Percentiles rank a stretch among this genome's conserved stretches.
phyloP scores from a whole-genome alignment of 2,329 filamentous ascomycete genomes.

The Neophaeococcomyces mojaviensis region DNA sequence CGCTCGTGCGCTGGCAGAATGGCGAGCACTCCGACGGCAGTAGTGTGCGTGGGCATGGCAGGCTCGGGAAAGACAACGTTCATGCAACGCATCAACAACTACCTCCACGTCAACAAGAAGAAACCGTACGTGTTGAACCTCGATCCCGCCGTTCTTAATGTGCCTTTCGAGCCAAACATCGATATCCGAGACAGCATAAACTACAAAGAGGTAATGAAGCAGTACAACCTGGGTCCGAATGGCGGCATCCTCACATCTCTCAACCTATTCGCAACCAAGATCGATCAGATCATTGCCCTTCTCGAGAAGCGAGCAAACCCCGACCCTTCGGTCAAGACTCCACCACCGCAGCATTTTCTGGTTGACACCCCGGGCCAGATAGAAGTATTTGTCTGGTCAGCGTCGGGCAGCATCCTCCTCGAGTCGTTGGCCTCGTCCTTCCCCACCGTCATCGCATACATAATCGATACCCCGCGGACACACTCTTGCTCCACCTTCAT shows the following conservation, averaged over 20 bases:
- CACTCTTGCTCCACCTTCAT: conserved; percentile 94
- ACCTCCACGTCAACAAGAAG: conserved; percentile 72
- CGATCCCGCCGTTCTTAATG: conserved; percentile 84
- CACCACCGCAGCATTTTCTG: conserved; percentile 71
- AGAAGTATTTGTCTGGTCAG: conserved; percentile 98
- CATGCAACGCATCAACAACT: conserved; percentile 94
- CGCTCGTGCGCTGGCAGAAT: too few relatives aligned
- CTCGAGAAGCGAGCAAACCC: conserved; percentile 79
- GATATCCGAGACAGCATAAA: conserved; percentile 98
- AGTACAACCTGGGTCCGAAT: conserved; percentile 96
- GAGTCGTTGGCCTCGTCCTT: conserved; percentile 89
- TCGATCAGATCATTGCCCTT: conserved; percentile 84
- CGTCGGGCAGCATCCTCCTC: conserved; percentile 85
- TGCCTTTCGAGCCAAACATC: conserved; percentile 95
- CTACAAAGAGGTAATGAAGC: conserved; percentile 99
- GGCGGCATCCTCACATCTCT: conserved; percentile 91
- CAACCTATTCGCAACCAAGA: conserved; percentile 95
- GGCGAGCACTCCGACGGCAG: conserved; percentile 57
- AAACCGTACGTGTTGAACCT: conserved; percentile 95
- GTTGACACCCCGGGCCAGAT: conserved; percentile 97
- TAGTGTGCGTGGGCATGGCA: conserved; percentile 98
- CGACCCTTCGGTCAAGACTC: conserved; percentile 52
- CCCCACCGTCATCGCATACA: conserved; percentile 92
- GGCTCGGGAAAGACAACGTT: conserved; percentile 99
- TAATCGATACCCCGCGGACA: conserved; percentile 93